Conservation (phyloP, 2,329 filamentous ascomycete species). For the Aureobasidium uvarum region DNA sequence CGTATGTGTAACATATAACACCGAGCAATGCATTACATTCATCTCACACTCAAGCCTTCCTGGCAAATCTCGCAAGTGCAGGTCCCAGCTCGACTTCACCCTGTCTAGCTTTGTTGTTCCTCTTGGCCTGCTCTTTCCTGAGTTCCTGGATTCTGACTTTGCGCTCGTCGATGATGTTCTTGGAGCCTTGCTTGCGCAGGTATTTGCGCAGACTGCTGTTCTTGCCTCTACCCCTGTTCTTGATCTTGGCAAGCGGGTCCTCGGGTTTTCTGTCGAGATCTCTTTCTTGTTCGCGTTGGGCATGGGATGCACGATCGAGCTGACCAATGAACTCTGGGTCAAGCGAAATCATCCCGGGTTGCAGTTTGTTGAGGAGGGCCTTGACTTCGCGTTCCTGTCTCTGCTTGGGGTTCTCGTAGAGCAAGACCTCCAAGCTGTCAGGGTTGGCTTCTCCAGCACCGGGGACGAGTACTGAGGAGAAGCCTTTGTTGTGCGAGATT, state of each 20-base stretch:
- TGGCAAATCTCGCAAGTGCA: slow-evolving; percentile 79
- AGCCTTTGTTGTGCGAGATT: slow-evolving; percentile 78
- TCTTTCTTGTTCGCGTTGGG: slow-evolving; percentile 72
- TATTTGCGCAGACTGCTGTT: slow-evolving; percentile 87
- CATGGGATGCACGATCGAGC: slow-evolving; percentile 75
- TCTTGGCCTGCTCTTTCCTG: slow-evolving; percentile 65
- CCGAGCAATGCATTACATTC: neutral
- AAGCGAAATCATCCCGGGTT: slow-evolving; percentile 94
- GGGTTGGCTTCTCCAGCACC: slow-evolving; percentile 97
- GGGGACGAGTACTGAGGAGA: slow-evolving; percentile 85
- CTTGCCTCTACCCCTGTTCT: slow-evolving; percentile 81
- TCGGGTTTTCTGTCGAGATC: slow-evolving; percentile 69
- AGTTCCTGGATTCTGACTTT: slow-evolving; percentile 81
- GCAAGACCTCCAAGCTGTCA: slow-evolving; percentile 89
- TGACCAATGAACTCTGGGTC: slow-evolving; percentile 90
- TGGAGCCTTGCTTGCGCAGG: slow-evolving; percentile 83
- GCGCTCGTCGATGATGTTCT: slow-evolving; percentile 96
- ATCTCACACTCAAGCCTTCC: slow-evolving; percentile 47
- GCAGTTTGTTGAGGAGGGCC: slow-evolving; percentile 85
- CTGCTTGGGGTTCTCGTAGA: slow-evolving; percentile 90
- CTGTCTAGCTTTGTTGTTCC: slow-evolving; percentile 65
- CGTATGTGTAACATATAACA: neutral
- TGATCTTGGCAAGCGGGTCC: slow-evolving; percentile 58
- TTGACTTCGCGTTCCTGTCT: slow-evolving; percentile 91
- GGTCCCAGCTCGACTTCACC: slow-evolving; percentile 77